Base-by-base conservation (phyloP, 208 protist genomes). In the Acanthamoeba lenticulata region DNA sequence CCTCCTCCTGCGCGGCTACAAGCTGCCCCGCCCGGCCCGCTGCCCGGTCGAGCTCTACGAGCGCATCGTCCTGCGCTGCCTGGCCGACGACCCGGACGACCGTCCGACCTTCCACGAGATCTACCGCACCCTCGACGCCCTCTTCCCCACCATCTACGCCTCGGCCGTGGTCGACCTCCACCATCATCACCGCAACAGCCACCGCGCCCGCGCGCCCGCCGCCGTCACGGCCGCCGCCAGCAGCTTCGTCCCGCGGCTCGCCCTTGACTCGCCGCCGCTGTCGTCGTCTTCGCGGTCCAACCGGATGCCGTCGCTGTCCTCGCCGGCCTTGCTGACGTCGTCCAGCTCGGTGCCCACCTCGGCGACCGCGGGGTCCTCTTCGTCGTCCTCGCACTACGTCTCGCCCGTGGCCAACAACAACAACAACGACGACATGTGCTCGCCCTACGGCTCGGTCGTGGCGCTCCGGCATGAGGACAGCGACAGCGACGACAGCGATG, bases 101-200 rank as follows among this genome's bases (percentile, higher is more conserved):
- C 88, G 88, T 40, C 88, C 88, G 24, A 38, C 88, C 49, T 93
- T 93, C 62, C 19, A 69, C 40, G 62, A 93, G 62, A 69, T 93
- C n/a, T 93, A 90, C 83, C 55, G 77, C 21, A 60, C 52, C 52
- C 11, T 60, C 15, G 52, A 60, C 15, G 21, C 52, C 11, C 52
- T 60, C 52, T 60, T 60, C 52, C 52, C 52, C 15, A 60, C 52
- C 52, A 60, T 60, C 52, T 60, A 60, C 21, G 11, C 52, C 52
- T 60, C 52, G 11, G 11, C 52, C 15, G 15, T 60, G 15, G 52
- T 60, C 52, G 15, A 60, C 21, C 52, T 60, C 52, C 52, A 60
- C 21, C 52, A 60, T 60, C 52, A 27, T 60, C 52, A 11, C 52
- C 21, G 11, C 52, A 60, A 27, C 52, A 21, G 52, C 21, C 52